phyloP scores from a whole-genome alignment of 208 protist species.

The Vickermania ingenoplastis region DNA sequence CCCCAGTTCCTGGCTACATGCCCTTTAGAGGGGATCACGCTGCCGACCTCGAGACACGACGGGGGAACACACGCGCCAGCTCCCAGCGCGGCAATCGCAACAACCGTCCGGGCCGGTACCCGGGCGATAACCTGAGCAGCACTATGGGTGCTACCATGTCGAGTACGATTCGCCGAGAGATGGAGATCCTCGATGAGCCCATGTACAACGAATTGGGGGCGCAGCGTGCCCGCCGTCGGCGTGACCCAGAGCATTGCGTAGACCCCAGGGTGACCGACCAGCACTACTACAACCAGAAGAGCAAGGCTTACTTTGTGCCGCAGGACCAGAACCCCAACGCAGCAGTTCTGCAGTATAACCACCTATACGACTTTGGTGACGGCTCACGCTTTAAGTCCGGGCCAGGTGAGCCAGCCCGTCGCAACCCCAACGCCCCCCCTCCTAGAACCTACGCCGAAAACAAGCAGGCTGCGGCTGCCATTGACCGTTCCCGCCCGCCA shows the following conservation, averaged over 20 bases:
- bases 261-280: conserved; percentile 26
- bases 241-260: conserved; percentile 24
- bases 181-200: conserved; percentile 37
- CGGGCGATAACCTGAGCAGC: conserved; percentile 2
- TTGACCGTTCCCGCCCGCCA: neutral
- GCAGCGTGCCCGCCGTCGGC: conserved; percentile 30
- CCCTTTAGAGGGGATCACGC: conserved; percentile 11
- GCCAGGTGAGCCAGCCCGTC: conserved; percentile 9
- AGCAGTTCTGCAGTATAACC: conserved; percentile 67
- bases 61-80: neutral
- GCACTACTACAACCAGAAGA: conserved; percentile 81
- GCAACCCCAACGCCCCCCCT: conserved; percentile 23
- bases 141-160: conserved; percentile 15
- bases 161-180: conserved; percentile 30
- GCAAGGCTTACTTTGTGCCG: conserved; percentile 79
- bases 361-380: conserved; percentile 74
- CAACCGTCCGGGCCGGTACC: conserved; percentile 4
- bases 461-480: conserved; percentile 5
- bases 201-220: conserved; percentile 29
- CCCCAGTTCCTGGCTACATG: conserved; percentile 22
- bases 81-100: neutral
- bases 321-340: conserved; percentile 35
- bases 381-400: conserved; percentile 51
- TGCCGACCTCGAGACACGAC: neutral
- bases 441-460: conserved; percentile 14